Percentiles rank a stretch among this genome's conserved stretches.
Conservation (phyloP, 2,329 filamentous ascomycete species). For the Dendrostoma leiphaemia region DNA sequence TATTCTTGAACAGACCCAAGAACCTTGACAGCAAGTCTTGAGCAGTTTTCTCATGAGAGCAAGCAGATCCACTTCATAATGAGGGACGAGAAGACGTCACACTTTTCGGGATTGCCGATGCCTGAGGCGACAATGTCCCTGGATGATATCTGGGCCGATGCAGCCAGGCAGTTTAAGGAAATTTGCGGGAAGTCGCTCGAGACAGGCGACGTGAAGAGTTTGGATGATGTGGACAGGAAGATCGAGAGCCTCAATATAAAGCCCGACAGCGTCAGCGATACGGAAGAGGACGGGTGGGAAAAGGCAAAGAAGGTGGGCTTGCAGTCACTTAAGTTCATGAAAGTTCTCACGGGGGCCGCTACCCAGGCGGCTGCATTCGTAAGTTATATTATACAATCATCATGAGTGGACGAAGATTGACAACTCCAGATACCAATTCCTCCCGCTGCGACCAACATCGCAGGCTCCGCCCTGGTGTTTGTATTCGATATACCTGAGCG, state of each 20-base stretch:
- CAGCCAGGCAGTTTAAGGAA: constrained; percentile 1
- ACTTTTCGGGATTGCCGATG: too few species aligned
- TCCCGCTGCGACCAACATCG: constrained; percentile 18
- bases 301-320: constrained; percentile 25
- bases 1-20: too few species aligned
- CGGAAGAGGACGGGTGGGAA: constrained; percentile 23
- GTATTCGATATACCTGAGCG: constrained; percentile 25
- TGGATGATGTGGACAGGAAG: constrained; percentile 22
- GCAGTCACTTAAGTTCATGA: constrained; percentile 25
- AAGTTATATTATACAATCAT: not conserved
- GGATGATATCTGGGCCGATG: not conserved
- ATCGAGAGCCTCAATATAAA: constrained; percentile 21
- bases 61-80: too few species aligned
- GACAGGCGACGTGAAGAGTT: constrained; percentile 22
- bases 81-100: too few species aligned
- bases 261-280: too few species aligned
- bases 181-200: constrained; percentile 25
- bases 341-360: constrained; percentile 23
- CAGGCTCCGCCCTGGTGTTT: constrained; percentile 22
- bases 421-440: constrained; percentile 22
- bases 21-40: too few species aligned
- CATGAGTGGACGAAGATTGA: not conserved
- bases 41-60: too few species aligned
- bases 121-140: not conserved
- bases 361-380: constrained; percentile 22